Conservation (phyloP, 2,329 filamentous ascomycete genomes). For the Calonectria pseudoreteaudii region DNA sequence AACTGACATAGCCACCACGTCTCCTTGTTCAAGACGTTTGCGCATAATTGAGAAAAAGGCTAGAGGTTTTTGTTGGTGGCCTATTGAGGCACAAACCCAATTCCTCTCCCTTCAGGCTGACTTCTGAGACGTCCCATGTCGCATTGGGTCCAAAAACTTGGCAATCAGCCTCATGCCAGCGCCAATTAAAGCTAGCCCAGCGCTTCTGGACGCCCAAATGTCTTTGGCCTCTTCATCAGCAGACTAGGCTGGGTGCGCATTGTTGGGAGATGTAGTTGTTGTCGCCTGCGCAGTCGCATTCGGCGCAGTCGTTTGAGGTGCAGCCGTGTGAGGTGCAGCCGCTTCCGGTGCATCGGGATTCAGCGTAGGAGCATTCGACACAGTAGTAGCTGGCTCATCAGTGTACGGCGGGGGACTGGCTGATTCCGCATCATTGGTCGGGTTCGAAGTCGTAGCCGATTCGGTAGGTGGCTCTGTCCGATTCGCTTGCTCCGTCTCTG, state of each 20-base stretch:
- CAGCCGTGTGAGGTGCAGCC: neutral
- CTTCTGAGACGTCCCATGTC: neutral
- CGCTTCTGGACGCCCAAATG: neutral
- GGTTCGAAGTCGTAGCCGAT: neutral
- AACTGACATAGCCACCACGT: neutral
- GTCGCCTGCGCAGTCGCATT: neutral
- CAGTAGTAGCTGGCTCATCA: neutral
- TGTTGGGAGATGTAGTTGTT: neutral
- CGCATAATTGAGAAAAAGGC: neutral
- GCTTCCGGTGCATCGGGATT: neutral
- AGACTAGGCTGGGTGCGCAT: neutral
- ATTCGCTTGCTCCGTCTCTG: constrained; percentile 28
- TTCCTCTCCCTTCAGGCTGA: neutral
- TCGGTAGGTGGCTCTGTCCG: constrained; percentile 4
- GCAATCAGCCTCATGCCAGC: neutral
- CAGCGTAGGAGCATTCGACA: neutral
- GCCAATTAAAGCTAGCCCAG: neutral
- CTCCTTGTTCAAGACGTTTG: neutral
- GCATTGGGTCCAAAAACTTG: neutral
- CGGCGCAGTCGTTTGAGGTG: neutral
- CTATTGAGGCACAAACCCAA: neutral
- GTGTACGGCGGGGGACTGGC: neutral
- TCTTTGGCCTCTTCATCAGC: neutral
- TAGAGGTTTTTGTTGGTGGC: neutral
- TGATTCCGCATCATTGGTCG: neutral